Evolutionary conservation across 768 basidiomycete species (phyloP), one percentile per base, ranked within the genome.

Genomic region (Dioszegia hungarica): DNA sequence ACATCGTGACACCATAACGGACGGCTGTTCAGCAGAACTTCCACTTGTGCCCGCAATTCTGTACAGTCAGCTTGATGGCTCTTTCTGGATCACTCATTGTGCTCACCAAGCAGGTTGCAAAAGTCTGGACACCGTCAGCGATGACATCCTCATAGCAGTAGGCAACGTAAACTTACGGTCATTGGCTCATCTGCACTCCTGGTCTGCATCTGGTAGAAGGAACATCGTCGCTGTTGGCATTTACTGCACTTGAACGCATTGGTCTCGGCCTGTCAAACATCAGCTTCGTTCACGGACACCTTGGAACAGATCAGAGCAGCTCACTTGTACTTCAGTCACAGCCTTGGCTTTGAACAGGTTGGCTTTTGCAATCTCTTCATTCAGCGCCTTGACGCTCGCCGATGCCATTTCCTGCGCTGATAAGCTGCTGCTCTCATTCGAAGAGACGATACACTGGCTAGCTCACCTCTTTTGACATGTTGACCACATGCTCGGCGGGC

Each of bases 161-260:
- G 12, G 38, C 33, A 14, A 38, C 14, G 9, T 24, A 22, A 12
- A 81, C 86, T 71, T 74, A 89, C 87, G 2, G 94, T 97, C 93
- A 98, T 97, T 22, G 94, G 93, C 78, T 97, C 95, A 79, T 98
- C 95, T 8, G 95, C 94, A 71, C 89, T 91, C 54, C 95, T 83
- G 8, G 95, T 99, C 75, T 99, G 95, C 67, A 90, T 90, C 79
- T 98, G 92, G 64, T 90, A 87, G 68, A 95, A 97, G 41, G 87
- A 83, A 67, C 90, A 76, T 53, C 76, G 76, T 19, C 76, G 85
- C 82, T 93, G 88, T 68, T 92, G 93, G 84, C 95, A 99, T 66
- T 89, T 83, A 10, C 85, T 82, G 71, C 95, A 99, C 74, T 97
- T 90, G 88, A 99, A 99, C 2, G 90, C 93, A 62, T 92, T 90